These are phyloP conservation scores for Raphanus hybrid DNA, from an alignment of 441 rosid genomes.

Conservation along the genomic window DNA sequence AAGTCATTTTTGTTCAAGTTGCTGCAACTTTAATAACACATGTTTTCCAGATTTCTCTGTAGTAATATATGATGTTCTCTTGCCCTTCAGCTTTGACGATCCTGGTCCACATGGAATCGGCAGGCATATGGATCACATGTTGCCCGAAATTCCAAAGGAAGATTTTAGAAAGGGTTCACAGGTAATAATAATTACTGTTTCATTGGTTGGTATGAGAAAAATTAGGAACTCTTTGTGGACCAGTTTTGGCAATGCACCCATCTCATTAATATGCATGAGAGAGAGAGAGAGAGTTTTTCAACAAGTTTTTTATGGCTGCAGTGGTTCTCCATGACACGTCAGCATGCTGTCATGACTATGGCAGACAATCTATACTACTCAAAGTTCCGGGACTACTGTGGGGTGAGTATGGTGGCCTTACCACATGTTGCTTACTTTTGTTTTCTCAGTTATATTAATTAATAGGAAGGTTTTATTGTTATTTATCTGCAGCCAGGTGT, in stretches of 20 bases:
- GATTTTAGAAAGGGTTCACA: constrained; percentile 6
- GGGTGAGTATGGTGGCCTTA: neutral
- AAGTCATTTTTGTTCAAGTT: neutral
- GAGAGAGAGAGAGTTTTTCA: neutral
- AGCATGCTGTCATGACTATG: constrained; percentile 7
- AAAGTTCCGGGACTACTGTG: constrained; percentile 7
- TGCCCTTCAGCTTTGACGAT: constrained; percentile 1
- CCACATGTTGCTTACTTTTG: neutral
- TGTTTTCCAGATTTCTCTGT: neutral
- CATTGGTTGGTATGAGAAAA: constrained; percentile 1
- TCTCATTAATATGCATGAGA: neutral
- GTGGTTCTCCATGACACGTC: constrained; percentile 12
- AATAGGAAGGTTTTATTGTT: neutral
- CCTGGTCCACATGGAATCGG: constrained; percentile 14
- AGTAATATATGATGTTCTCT: neutral
- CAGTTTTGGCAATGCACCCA: constrained; percentile 9
- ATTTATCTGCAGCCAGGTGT: constrained; percentile 1
- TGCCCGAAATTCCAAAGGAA: neutral
- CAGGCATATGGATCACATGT: constrained; percentile 13
- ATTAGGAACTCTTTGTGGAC: constrained; percentile 9
- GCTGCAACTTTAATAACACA: neutral
- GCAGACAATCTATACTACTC: constrained; percentile 8
- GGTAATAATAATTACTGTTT: neutral
- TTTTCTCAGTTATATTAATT: neutral
- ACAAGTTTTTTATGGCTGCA: neutral